Conservation (phyloP, 176 grass and related monocot species). For the Canna indica region DNA sequence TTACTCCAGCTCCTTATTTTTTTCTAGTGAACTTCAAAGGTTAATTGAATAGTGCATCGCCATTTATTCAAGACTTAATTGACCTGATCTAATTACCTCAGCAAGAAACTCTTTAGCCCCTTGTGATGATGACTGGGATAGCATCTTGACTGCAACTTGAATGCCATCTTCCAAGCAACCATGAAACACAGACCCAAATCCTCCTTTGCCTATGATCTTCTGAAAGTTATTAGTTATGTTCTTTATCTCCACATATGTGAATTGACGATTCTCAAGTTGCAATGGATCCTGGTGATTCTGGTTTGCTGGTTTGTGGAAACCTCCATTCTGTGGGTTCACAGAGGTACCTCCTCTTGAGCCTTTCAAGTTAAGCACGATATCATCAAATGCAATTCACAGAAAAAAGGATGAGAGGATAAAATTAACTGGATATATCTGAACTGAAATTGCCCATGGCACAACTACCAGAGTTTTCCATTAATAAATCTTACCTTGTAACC, state of each 20-base stretch:
- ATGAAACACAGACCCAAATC: slow-evolving; percentile 3
- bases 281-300: not conserved
- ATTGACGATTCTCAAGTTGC: slow-evolving; percentile 5
- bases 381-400: not conserved
- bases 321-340: slow-evolving; percentile 20
- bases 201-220: slow-evolving; percentile 5
- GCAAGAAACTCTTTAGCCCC: slow-evolving; percentile 3
- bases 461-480: not conserved
- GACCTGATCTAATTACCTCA: slow-evolving; percentile 5
- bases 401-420: not conserved
- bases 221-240: slow-evolving; percentile 14
- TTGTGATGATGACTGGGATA: not conserved
- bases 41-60: not conserved
- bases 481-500: not conserved
- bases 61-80: not conserved
- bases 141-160: slow-evolving; percentile 12
- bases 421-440: not conserved
- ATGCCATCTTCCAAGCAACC: slow-evolving; percentile 5
- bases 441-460: too few species aligned
- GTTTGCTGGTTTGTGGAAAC: not conserved
- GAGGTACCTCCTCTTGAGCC: not conserved
- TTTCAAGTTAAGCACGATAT: too few species aligned
- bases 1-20: too few species aligned
- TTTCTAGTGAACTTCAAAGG: too few species aligned
- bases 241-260: not conserved